Evolutionary conservation across 768 basidiomycete genomes (phyloP).

Genomic region (Agaricus bisporus): DNA sequence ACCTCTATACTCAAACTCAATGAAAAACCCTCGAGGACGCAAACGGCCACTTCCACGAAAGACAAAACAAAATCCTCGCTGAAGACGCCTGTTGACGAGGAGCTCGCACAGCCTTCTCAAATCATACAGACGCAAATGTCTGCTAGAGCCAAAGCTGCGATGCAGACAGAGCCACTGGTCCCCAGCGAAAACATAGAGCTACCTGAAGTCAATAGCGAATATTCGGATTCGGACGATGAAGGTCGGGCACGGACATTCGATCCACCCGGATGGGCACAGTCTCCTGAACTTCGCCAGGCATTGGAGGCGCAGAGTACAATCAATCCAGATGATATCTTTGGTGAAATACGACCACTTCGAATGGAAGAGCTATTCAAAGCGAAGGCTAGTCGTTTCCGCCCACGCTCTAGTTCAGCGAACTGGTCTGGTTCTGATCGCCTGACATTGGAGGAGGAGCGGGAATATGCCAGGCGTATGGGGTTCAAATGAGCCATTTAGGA

Average conservation of each 20-base stretch:
- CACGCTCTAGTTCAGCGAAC: constrained; percentile 90
- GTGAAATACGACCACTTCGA: constrained; percentile 72
- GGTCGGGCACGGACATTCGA: constrained; percentile 66
- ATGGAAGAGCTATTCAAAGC: constrained; percentile 94
- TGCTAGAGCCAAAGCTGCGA: constrained; percentile 60
- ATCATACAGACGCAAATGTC: constrained; percentile 63
- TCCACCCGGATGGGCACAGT: constrained; percentile 87
- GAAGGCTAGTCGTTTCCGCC: constrained; percentile 75
- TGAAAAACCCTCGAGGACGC: constrained; percentile 23
- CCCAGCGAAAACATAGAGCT: constrained; percentile 83
- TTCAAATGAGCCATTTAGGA: constrained; percentile 36
- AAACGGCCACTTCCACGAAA: constrained; percentile 23
- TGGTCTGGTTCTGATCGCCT: constrained; percentile 92
- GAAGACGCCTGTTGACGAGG: constrained; percentile 38
- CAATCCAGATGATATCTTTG: constrained; percentile 90
- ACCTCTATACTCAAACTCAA: constrained; percentile 28
- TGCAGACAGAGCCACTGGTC: constrained; percentile 38
- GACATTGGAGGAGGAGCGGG: constrained; percentile 76
- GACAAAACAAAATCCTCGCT: constrained; percentile 43
- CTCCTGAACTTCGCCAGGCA: constrained; percentile 76
- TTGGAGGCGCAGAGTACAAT: constrained; percentile 79
- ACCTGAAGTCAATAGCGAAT: constrained; percentile 94
- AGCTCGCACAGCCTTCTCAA: constrained; percentile 54
- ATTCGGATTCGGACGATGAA: constrained; percentile 94
- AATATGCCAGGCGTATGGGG: constrained; percentile 90